phyloP scores from a whole-genome alignment of 2,329 filamentous ascomycete species.

The Fusarium bulbicola region DNA sequence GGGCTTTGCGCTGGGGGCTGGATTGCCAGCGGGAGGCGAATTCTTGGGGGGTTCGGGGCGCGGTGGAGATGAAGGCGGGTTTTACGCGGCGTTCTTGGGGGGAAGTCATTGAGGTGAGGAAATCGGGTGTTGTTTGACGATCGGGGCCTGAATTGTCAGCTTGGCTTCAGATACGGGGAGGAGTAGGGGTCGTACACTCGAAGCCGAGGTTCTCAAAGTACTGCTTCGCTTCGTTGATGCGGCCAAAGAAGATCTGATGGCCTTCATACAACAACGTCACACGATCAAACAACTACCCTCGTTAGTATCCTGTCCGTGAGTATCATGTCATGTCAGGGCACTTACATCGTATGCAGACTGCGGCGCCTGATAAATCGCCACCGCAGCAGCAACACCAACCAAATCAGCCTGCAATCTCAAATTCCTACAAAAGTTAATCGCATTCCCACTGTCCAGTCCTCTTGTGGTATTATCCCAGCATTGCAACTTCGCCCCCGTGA shows the following conservation, averaged over 20 bases:
- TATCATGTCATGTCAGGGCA: background rate
- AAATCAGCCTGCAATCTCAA: slow-evolving; percentile 42
- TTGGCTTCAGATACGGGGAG: accelerated
- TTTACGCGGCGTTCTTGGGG: slow-evolving; percentile 47
- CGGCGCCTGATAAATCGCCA: slow-evolving; percentile 68
- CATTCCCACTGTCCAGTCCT: slow-evolving; percentile 43
- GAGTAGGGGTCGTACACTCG: slow-evolving; percentile 17
- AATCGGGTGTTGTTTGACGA: slow-evolving; percentile 41
- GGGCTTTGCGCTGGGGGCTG: slow-evolving; percentile 38
- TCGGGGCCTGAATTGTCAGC: slow-evolving; percentile 33
- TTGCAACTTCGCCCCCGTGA: slow-evolving; percentile 40
- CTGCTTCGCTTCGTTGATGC: slow-evolving; percentile 61
- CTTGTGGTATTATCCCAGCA: slow-evolving; percentile 48
- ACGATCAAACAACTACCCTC: slow-evolving; percentile 70
- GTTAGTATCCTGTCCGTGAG: slow-evolving; percentile 34
- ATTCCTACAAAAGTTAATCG: slow-evolving; percentile 41
- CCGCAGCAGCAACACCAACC: slow-evolving; percentile 38
- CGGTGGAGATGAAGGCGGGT: slow-evolving; percentile 45
- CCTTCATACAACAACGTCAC: slow-evolving; percentile 74
- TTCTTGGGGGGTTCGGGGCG: slow-evolving; percentile 50
- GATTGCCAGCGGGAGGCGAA: slow-evolving; percentile 48
- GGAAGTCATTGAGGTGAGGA: slow-evolving; percentile 55
- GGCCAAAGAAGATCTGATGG: slow-evolving; percentile 73
- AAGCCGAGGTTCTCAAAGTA: slow-evolving; percentile 64
- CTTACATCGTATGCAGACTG: slow-evolving; percentile 63